A percentile compares a stretch with the other conserved stretches of the same genome.
Conservation (phyloP, 495 filamentous ascomycete genomes). For the Umbilicaria muhlenbergii region DNA sequence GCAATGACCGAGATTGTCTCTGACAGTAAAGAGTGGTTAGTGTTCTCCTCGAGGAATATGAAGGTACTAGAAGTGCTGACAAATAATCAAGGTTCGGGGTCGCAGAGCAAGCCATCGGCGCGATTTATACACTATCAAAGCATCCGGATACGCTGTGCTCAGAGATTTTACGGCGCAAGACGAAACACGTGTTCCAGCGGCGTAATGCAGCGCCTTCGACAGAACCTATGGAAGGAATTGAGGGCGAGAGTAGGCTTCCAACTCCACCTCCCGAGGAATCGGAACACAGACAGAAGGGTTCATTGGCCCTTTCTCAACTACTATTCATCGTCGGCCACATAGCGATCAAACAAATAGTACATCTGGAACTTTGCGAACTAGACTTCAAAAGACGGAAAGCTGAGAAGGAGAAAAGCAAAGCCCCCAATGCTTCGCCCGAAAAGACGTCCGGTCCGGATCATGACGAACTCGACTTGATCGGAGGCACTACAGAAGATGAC, state of each 20-base stretch:
- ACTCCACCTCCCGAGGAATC: constrained; percentile 19
- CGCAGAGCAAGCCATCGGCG: constrained; percentile 92
- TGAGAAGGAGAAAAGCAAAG: constrained; percentile 77
- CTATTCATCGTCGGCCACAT: constrained; percentile 94
- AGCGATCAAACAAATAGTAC: constrained; percentile 98
- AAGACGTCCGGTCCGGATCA: constrained; percentile 26
- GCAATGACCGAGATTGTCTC: constrained; percentile 68
- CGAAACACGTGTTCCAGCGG: constrained; percentile 57
- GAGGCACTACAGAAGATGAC: constrained; percentile 94
- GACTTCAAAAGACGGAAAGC: constrained; percentile 96
- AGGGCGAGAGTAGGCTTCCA: constrained; percentile 21
- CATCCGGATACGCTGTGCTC: constrained; percentile 91
- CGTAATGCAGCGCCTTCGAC: constrained; percentile 17
- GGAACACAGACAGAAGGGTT: constrained; percentile 37
- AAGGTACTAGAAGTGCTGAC: not conserved
- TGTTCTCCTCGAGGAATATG: not conserved
- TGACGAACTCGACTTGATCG: constrained; percentile 91
- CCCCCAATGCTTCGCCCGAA: constrained; percentile 27
- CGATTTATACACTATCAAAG: constrained; percentile 88
- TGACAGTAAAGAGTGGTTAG: constrained; percentile 86
- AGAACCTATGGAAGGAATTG: constrained; percentile 16
- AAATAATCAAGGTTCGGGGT: constrained; percentile 42
- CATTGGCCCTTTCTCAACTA: constrained; percentile 71
- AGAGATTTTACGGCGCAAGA: constrained; percentile 77
- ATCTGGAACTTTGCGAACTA: constrained; percentile 89